These are phyloP conservation scores for Xylaria venustula DNA, from an alignment of 495 filamentous ascomycete species.

Conservation along the genomic window DNA sequence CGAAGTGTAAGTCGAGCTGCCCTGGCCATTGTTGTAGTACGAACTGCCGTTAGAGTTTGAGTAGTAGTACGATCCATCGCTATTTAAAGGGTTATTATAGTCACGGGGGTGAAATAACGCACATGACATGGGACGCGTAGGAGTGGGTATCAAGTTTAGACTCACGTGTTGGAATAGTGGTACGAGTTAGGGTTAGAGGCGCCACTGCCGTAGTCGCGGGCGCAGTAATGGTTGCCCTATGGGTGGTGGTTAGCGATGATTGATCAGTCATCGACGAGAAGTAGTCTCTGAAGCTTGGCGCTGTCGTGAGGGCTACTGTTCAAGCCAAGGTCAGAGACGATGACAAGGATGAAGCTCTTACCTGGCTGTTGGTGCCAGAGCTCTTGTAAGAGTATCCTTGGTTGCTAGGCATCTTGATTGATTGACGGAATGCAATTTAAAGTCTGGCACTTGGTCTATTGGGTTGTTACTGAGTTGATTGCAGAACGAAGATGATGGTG, in stretches of 20 bases:
- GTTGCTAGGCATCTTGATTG: constrained; percentile 26
- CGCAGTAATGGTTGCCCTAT: constrained; percentile 56
- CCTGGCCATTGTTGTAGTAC: constrained; percentile 46
- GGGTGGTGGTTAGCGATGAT: constrained; percentile 2
- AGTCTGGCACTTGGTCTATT: too few relatives aligned
- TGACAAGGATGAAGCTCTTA: constrained; percentile 12
- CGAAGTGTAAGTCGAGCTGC: constrained; percentile 42
- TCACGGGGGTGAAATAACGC: too few relatives aligned
- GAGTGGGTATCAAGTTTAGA: neutral
- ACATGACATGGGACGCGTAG: too few relatives aligned
- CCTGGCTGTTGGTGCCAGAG: constrained; percentile 43
- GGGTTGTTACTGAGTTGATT: too few relatives aligned
- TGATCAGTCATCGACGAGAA: neutral
- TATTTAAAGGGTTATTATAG: too few relatives aligned
- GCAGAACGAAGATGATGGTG: too few relatives aligned
- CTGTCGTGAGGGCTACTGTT: too few relatives aligned
- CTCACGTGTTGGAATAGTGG: constrained; percentile 56
- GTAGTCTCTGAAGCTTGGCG: too few relatives aligned
- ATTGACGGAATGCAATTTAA: neutral
- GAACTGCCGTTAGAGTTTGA: constrained; percentile 53
- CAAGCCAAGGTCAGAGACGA: neutral
- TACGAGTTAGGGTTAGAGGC: constrained; percentile 51
- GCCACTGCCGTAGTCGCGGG: constrained; percentile 49
- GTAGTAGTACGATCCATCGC: constrained; percentile 60
- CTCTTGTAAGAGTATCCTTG: constrained; percentile 41